Percentiles rank a stretch among this genome's conserved stretches.
These are phyloP conservation scores for Pseudonitzschia pungens DNA, from an alignment of 108 stramenopile genomes.

Conservation along the genomic window DNA sequence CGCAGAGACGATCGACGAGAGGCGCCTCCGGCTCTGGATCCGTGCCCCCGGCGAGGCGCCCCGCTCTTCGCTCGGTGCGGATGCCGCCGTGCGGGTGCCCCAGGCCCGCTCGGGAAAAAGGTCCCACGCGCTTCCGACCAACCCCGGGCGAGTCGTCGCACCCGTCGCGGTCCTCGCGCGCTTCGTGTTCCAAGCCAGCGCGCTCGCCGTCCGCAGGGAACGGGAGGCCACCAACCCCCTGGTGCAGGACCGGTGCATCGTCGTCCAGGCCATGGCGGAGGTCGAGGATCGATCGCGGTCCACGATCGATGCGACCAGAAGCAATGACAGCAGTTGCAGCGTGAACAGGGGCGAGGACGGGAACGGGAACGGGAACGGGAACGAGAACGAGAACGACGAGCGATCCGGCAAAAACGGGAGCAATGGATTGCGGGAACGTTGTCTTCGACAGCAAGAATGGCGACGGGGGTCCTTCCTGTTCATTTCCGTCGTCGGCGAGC, in stretches of 20 bases:
- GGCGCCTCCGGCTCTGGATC: not conserved
- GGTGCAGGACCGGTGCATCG: not conserved
- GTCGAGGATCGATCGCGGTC: not conserved
- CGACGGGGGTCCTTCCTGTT: too few relatives aligned
- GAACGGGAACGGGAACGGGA: not conserved
- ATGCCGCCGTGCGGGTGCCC: not conserved
- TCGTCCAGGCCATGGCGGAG: not conserved
- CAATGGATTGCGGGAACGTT: too few relatives aligned
- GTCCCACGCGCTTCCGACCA: not conserved
- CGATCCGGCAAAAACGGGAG: too few relatives aligned
- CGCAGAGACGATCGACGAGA: too few relatives aligned
- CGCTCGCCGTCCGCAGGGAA: not conserved
- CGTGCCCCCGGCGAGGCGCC: not conserved
- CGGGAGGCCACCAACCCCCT: not conserved
- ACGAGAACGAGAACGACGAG: too few relatives aligned
- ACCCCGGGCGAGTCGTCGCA: too few relatives aligned
- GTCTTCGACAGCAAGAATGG: too few relatives aligned
- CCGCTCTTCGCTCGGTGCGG: not conserved
- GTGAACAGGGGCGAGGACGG: not conserved
- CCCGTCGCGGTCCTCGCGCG: not conserved
- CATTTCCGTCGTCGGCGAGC: too few relatives aligned
- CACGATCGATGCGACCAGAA: too few relatives aligned
- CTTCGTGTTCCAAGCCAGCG: not conserved
- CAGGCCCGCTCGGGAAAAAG: not conserved
- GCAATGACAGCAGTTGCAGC: too few relatives aligned